phyloP scores from a whole-genome alignment of 305 asterid species.

The Euphrasia arctica region DNA sequence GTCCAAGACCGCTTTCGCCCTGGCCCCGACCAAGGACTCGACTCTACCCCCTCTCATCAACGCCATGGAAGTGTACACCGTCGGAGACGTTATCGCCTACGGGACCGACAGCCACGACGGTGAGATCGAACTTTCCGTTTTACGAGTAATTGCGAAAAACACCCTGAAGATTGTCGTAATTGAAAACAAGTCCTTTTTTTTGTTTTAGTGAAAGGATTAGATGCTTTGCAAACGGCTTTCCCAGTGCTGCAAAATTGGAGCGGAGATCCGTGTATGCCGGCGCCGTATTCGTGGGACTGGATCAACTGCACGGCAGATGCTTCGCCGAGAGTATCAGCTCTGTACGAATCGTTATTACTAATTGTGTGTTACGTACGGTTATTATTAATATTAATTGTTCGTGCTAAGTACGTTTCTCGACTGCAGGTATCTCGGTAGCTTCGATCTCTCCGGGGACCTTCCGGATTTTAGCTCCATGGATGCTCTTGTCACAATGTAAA shows the following conservation, averaged over 20 bases:
- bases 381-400: not conserved
- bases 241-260: constrained; percentile 41
- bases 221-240: constrained; percentile 38
- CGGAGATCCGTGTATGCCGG: constrained; percentile 79
- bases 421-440: constrained; percentile 45
- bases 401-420: not conserved
- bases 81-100: constrained; percentile 37
- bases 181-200: too few relatives aligned
- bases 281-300: constrained; percentile 76
- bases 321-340: constrained; percentile 58
- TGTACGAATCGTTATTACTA: not conserved
- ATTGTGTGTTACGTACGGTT: too few relatives aligned
- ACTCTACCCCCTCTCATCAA: constrained; percentile 71
- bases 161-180: too few relatives aligned
- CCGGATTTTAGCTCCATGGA: constrained; percentile 18
- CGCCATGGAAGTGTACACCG: constrained; percentile 49
- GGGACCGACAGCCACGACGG: constrained; percentile 56
- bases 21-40: constrained; percentile 41
- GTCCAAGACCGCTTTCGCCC: constrained; percentile 28
- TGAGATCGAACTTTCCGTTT: constrained; percentile 18
- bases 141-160: too few relatives aligned
- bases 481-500: constrained; percentile 16
- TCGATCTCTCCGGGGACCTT: constrained; percentile 40
- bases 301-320: constrained; percentile 42
- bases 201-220: constrained; percentile 43